Evolutionary conservation across 2,329 filamentous ascomycete genomes (phyloP).

Genomic region (Dothideomycetes sp.): DNA sequence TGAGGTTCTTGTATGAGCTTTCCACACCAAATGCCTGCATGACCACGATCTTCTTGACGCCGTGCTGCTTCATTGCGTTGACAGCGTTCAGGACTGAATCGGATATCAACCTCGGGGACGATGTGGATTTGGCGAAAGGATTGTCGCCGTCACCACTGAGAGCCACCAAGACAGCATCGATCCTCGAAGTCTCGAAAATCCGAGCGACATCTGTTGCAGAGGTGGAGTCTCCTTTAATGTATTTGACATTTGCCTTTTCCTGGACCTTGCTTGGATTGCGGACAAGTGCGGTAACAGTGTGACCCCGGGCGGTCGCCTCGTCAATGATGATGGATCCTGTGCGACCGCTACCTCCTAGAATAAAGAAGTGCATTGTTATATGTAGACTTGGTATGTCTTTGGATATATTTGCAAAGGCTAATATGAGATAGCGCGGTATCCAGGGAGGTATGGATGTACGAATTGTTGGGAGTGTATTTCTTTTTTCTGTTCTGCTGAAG

Average conservation of each 20-base stretch:
- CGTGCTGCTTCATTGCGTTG: slow-evolving; percentile 24
- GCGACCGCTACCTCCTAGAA: slow-evolving; percentile 36
- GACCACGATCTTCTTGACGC: slow-evolving; percentile 32
- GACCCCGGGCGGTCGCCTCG: slow-evolving; percentile 26
- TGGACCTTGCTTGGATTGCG: slow-evolving; percentile 25
- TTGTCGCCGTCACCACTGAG: slow-evolving; percentile 29
- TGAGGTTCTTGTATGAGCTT: slow-evolving; percentile 31
- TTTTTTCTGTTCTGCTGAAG: no score
- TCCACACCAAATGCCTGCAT: slow-evolving; percentile 41
- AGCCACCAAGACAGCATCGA: slow-evolving; percentile 20
- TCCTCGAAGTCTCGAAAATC: background rate
- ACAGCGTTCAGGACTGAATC: slow-evolving; percentile 28
- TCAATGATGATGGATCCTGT: slow-evolving; percentile 33
- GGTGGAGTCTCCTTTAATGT: slow-evolving; percentile 9
- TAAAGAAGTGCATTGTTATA: slow-evolving; percentile 29
- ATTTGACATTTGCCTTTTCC: slow-evolving; percentile 22
- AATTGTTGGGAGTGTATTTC: no score
- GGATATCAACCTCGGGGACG: slow-evolving; percentile 35
- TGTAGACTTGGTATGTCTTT: no score
- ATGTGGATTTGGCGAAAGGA: slow-evolving; percentile 35
- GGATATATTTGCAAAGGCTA: no score
- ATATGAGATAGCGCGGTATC: no score
- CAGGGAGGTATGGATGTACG: no score
- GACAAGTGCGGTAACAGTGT: slow-evolving; percentile 36
- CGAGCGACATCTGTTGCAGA: no score